Evolutionary conservation across 2,329 filamentous ascomycete species (phyloP), one percentile per base, ranked within the genome.

Genomic region (Xylaria sp.): DNA sequence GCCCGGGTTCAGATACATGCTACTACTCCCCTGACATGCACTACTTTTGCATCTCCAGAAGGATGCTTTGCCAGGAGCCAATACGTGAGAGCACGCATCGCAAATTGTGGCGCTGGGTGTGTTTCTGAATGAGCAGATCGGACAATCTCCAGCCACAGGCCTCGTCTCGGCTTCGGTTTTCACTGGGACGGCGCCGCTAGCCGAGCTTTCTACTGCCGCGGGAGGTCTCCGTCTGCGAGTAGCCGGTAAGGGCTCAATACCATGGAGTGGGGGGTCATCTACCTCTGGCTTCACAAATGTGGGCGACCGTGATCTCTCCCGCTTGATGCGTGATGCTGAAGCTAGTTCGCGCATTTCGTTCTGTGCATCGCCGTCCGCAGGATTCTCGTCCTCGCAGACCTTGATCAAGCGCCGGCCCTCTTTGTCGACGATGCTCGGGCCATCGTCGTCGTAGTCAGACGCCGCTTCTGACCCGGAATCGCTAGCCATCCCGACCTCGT

Each of bases 351-450:
- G 80, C 68, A 92, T 78, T 75, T 96, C 90, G 29, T 83, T 81
- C 69, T 83, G 80, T 2, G 80, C 82, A 68, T 86, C 80, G 17
- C 80, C 77, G 56, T 89, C 86, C 37, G 84, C 81, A 2, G 70
- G 70, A 37, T 82, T 72, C 80, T 92, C 89, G 44, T 90, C 89
- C 63, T 88, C 89, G 71, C 92, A 95, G 1, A 95, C 86, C 68
- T 86, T 90, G 63, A 94, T 78, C 81, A 96, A 82, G 11, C 84
- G 83, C 19, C 83, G 81, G 0, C 90, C 91, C 54, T 89, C 84
- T 8, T 80, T 79, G 70, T 93, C 91, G 21, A 89, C 75, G 46
- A 93, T 78, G 62, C 79, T 83, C 54, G 80, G 83, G 1, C 90
- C 89, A 67, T 76, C 76, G 25, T 74, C 74, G 9, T 71, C 73